Base-by-base conservation (phyloP, 139 green algal species). In the Auxenochlorella pyrenoidosa region DNA sequence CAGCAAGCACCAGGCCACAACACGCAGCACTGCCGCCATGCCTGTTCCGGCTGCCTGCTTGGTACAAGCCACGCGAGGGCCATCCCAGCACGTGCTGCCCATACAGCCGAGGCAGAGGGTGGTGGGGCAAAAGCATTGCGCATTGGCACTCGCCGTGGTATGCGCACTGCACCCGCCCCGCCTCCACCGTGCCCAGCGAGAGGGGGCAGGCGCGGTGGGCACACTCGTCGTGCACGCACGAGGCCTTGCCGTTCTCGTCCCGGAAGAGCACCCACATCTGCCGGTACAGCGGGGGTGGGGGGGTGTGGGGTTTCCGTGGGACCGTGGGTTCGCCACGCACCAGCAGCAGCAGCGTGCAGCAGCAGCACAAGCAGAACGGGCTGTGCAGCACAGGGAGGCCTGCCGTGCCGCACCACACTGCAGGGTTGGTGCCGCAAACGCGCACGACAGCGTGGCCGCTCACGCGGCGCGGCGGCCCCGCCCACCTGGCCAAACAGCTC, bases 241-340 rank as follows among this genome's bases (percentile, higher is more conserved):
- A 66, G 22, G 85, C 79, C 5, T 18, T 51, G 36, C 89, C 85
- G 40, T n/a, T 54, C 65, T 72, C 78, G 72, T 94, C 92, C 51
- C 97, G 90, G 91, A 99, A 99, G 79, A 99, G 83, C 32, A 99
- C 96, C 97, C 97, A 99, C 13, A 95, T 91, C 91, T 98, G 92
- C 26, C 92, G 90, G 91, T 98, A 97, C 43, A 98, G 92, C 15
- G 13, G 47, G 18, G 34, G 2, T 12, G 34, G 6, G n/a, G 16
- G 0, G 36, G 76, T 0, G 28, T 30, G 21, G 40, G 19, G 75
- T 0, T 28, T 21, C 8, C 47, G 8, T 58, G 47, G 16, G 54
- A 28, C 12, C 13, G 16, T 4, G 10, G 3, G 12, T 63, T 63
- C 15, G 22, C 2, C 15, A 63, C 15, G 2, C 15, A 63, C 10